Evolutionary conservation across 2,329 filamentous ascomycete species (phyloP).

Genomic region (Chalaropsis thielavioides): DNA sequence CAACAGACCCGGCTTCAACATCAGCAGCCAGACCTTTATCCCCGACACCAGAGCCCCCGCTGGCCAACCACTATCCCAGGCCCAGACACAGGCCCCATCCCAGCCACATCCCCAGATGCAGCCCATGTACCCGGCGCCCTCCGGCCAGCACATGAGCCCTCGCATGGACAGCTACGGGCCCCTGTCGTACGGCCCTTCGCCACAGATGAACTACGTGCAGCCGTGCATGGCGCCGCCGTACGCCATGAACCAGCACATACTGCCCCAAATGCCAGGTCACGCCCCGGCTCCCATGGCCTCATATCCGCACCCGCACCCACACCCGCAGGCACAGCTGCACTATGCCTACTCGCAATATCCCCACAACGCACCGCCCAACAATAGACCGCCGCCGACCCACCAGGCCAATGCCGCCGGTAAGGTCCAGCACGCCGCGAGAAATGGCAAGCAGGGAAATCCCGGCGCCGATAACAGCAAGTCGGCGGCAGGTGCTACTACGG

Average conservation of each 20-base stretch:
- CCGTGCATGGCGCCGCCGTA: slow-evolving; percentile 34
- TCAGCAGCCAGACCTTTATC: slow-evolving; percentile 83
- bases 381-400: slow-evolving; percentile 29
- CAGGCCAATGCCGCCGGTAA: slow-evolving; percentile 26
- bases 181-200: slow-evolving; percentile 31
- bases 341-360: slow-evolving; percentile 18
- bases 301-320: slow-evolving; percentile 36
- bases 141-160: slow-evolving; percentile 38
- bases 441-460: neutral
- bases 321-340: slow-evolving; percentile 7
- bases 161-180: slow-evolving; percentile 33
- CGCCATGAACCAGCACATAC: slow-evolving; percentile 32
- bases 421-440: slow-evolving; percentile 31
- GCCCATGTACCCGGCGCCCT: neutral
- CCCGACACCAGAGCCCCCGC: slow-evolving; percentile 37
- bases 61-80: neutral
- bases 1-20: slow-evolving; percentile 78
- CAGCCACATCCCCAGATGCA: neutral
- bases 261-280: slow-evolving; percentile 23
- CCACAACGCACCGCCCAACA: slow-evolving; percentile 27
- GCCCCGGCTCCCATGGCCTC: slow-evolving; percentile 24
- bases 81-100: neutral
- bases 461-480: neutral
- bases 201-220: slow-evolving; percentile 26
- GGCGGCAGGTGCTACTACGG: neutral